Evolutionary conservation across 495 filamentous ascomycete genomes (phyloP).

Genomic region (Bryoglossum gracile): DNA sequence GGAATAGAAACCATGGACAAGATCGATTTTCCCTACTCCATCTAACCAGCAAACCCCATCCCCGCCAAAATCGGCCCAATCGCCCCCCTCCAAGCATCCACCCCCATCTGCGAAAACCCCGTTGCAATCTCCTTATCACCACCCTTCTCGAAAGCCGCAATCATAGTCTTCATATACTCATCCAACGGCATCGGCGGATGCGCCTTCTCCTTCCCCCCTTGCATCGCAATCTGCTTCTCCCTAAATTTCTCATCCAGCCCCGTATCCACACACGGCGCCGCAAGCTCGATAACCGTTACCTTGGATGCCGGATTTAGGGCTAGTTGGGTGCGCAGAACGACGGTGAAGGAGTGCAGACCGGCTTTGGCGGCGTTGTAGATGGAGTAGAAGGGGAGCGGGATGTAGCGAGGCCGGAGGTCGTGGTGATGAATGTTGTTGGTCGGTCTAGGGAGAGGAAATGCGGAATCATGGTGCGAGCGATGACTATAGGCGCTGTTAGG

Average conservation of each 20-base stretch:
- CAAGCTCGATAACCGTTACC: constrained; percentile 30
- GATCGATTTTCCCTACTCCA: too few relatives aligned
- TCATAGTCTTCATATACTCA: constrained; percentile 26
- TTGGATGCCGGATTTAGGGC: constrained; percentile 66
- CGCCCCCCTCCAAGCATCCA: constrained; percentile 27
- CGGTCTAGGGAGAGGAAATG: constrained; percentile 29
- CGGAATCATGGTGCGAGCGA: constrained; percentile 26
- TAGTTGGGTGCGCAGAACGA: constrained; percentile 78
- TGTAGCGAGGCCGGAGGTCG: constrained; percentile 30
- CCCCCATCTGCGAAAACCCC: constrained; percentile 26
- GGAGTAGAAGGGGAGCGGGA: constrained; percentile 30
- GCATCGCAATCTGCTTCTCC: constrained; percentile 16
- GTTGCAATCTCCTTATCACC: constrained; percentile 28
- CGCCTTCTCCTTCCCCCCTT: constrained; percentile 25
- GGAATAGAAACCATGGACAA: too few relatives aligned
- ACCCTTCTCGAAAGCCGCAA: constrained; percentile 18
- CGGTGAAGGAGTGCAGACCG: constrained; percentile 80
- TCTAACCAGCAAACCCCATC: constrained; percentile 3
- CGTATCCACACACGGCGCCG: constrained; percentile 35
- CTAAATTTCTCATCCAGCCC: constrained; percentile 27
- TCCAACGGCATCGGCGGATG: constrained; percentile 22
- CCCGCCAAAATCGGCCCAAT: constrained; percentile 20
- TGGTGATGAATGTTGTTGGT: constrained; percentile 24
- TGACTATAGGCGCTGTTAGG: constrained; percentile 28
- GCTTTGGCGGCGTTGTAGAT: constrained; percentile 95